Percentiles rank a stretch among this genome's conserved stretches.
Conservation (phyloP, 352 stramenopile genomes). For the Peronospora destructor region DNA sequence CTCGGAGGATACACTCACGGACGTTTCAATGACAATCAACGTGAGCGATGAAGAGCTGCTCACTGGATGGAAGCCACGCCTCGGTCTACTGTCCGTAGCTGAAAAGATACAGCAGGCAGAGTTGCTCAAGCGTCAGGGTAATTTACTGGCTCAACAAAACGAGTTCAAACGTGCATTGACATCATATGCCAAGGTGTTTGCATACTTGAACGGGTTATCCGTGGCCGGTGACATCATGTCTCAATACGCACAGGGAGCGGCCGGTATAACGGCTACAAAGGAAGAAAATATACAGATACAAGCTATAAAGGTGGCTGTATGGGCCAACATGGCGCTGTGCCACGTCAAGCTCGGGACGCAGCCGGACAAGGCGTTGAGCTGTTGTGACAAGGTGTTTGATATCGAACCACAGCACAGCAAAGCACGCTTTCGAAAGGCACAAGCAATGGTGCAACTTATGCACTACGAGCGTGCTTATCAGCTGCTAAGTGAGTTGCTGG, state of each 20-base stretch:
- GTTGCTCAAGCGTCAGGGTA: constrained; percentile 74
- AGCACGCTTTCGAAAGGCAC: constrained; percentile 74
- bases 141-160: constrained; percentile 51
- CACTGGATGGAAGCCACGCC: constrained; percentile 48
- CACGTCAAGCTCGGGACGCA: constrained; percentile 60
- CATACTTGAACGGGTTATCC: constrained; percentile 77
- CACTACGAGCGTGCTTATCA: constrained; percentile 49
- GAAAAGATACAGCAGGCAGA: constrained; percentile 73
- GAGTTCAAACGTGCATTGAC: constrained; percentile 56
- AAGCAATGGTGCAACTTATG: constrained; percentile 53
- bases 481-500: constrained; percentile 48
- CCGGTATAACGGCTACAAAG: constrained; percentile 47
- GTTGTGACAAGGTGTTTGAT: constrained; percentile 71
- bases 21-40: constrained; percentile 6
- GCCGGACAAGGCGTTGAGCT: constrained; percentile 46
- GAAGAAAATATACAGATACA: constrained; percentile 53
- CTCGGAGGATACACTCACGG: background rate
- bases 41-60: constrained; percentile 43
- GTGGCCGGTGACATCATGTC: constrained; percentile 70
- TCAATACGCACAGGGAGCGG: constrained; percentile 45
- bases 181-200: constrained; percentile 72
- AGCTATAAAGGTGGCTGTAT: constrained; percentile 57
- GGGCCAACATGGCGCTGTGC: constrained; percentile 80
- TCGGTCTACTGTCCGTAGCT: constrained; percentile 50
- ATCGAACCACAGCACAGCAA: constrained; percentile 62